Evolutionary conservation across 2,329 filamentous ascomycete genomes (phyloP), one percentile per base, ranked within the genome.

Genomic region (Sclerotiophoma versabilis): DNA sequence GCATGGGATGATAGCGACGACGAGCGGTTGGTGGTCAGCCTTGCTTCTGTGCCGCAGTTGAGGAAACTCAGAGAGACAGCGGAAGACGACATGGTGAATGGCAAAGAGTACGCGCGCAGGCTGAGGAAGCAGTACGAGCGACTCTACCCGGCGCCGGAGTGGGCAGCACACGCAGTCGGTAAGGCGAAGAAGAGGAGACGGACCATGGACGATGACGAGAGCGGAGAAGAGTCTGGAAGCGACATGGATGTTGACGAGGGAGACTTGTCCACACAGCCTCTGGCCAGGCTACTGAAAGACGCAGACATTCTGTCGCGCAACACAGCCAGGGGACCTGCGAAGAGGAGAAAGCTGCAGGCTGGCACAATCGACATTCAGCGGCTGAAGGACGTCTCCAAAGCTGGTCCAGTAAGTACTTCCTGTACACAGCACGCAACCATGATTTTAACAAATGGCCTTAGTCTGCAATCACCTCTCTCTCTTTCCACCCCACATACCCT

Each of bases 1-100:
- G 90, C 87, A 1, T 99, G 95, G 95, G 87, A 93, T 64, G 95
- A 99, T 73, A 98, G 93, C 75, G 95, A 99, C 67, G 95, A 99
- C 70, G 95, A 98, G 70, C 85, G 91, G 48, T 79, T 97, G 58
- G 85, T 87, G 6, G 83, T 99, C 42, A 98, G 93, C 12, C 82
- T 99, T 32, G 89, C 91, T 3, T 84, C 86, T 22, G 87, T 88
- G 37, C 84, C 87, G 41, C 84, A 90, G 60, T 75, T 97, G 70
- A 86, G 93, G 62, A 98, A 98, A 76, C 80, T 99, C 58, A 85
- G 95, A 57, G 81, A 87, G 44, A 88, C 86, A 2, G 92, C 93
- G 69, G 85, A 84, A 1, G 95, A 99, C 68, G 95, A 99, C 73
- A 73, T 96, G 10, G 85, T 99, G 59, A 91, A 80, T 63, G 95